Evolutionary conservation across 2,329 filamentous ascomycete species (phyloP).

Genomic region (Curvularia spicifera): DNA sequence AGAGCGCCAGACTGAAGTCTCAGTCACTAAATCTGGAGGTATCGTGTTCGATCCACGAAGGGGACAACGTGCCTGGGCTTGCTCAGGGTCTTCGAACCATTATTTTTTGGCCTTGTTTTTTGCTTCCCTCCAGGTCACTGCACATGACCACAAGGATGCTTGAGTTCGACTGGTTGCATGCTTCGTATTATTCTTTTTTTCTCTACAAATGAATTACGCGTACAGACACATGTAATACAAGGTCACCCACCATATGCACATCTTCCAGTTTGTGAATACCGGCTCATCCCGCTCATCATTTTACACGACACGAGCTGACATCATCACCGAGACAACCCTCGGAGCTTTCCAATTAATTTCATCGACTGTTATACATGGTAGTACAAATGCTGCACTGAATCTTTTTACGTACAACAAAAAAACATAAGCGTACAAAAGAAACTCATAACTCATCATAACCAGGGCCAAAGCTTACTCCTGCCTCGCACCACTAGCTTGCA

Average conservation of each 20-base stretch:
- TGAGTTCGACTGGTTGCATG: background rate
- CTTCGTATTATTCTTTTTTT: background rate
- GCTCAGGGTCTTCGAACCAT: conserved; percentile 22
- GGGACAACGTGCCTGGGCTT: conserved; percentile 30
- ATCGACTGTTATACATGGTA: background rate
- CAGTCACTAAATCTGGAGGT: conserved; percentile 31
- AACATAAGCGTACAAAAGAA: background rate
- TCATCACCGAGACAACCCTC: background rate
- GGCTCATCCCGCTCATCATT: background rate
- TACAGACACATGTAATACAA: background rate
- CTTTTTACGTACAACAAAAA: background rate
- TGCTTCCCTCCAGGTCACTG: background rate
- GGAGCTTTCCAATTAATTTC: background rate
- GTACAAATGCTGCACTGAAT: background rate
- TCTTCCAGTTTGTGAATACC: background rate
- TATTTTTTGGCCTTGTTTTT: conserved; percentile 9
- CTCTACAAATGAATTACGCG: background rate
- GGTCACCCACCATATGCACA: background rate
- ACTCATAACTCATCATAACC: background rate
- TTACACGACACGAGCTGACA: background rate
- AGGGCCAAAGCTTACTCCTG: background rate
- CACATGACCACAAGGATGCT: background rate
- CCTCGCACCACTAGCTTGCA: conserved; percentile 23
- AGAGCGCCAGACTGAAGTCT: conserved; percentile 43
- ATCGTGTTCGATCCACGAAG: conserved; percentile 33